These are phyloP conservation scores for Candida verbasci DNA, from an alignment of 805 yeast genomes.

Conservation along the genomic window DNA sequence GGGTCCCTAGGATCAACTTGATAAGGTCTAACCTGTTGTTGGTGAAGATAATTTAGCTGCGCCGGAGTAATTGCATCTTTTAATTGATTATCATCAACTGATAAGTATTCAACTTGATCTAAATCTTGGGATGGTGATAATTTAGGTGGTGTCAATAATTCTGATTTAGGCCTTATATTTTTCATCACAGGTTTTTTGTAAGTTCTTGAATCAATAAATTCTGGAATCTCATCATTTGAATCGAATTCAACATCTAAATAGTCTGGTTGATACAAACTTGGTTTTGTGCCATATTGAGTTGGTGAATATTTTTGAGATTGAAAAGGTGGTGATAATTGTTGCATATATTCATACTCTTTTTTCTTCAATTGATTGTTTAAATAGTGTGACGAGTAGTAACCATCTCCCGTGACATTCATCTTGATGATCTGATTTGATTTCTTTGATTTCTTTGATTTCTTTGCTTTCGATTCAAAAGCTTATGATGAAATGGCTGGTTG, in stretches of 20 bases:
- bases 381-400: slow-evolving; percentile 36
- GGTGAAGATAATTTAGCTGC: slow-evolving; percentile 23
- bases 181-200: not conserved
- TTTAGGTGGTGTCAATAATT: slow-evolving; percentile 2
- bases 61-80: slow-evolving; percentile 38
- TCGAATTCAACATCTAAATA: not conserved
- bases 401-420: slow-evolving; percentile 37
- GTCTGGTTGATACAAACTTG: not conserved
- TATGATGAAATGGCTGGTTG: slow-evolving; percentile 6
- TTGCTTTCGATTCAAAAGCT: not conserved
- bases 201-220: not conserved
- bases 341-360: not conserved
- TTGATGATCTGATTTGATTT: not conserved
- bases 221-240: not conserved
- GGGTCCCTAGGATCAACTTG: slow-evolving; percentile 4
- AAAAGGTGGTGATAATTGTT: slow-evolving; percentile 3
- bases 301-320: slow-evolving; percentile 2
- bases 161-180: slow-evolving; percentile 3
- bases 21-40: slow-evolving; percentile 8
- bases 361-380: slow-evolving; percentile 18
- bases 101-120: slow-evolving; percentile 1
- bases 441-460: not conserved
- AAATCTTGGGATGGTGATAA: not conserved
- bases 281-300: not conserved
- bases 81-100: slow-evolving; percentile 25